Base-by-base conservation (phyloP, 106 monocot genomes). In the Phalaenopsis equestris region DNA sequence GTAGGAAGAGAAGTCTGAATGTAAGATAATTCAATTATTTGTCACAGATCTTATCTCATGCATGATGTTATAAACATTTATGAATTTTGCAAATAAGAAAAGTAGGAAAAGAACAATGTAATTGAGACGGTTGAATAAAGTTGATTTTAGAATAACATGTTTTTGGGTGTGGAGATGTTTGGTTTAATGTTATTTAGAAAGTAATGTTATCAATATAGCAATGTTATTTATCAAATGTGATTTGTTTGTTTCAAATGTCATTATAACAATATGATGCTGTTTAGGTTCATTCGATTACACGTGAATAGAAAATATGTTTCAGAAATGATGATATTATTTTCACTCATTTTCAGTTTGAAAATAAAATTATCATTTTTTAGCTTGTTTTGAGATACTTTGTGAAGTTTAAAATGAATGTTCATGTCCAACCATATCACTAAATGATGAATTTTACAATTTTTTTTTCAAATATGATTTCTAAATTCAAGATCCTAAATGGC, bases 1-100 rank as follows among this genome's bases (percentile, higher is more conserved):
- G 83, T 85, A 37, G 91, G 88, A 78, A 91, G 83, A 42, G 91
- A 76, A 47, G 88, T 88, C 91, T 91, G 12, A 10, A 52, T 52
- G 78, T 30, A 84, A 64, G 41, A 37, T 39, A 70, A 70, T 24
- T 23, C 67, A 67, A 67, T 67, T 24, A 23, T 56, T 56, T 56
- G 56, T 56, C 56, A 11, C 3, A 56, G 56, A 56, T 12, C 10
- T 1, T 23, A 39, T 70, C 12, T 37, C 68, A 68, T 14, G 36
- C 24, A 70, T 70, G 36, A 11, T 12, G 36, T 38, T 37, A 36
- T 38, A 70, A 70, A 2, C 14, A 70, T 38, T 37, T 70, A 70
- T 21, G 30, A 38, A 39, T 15, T 38, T 21, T 64, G 24, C 23
- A 6, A 2, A 64, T 8, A 64, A 52, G 23, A 64, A 2, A 10